Conservation (phyloP, 352 stramenopile species). For the Peronospora destructor region DNA sequence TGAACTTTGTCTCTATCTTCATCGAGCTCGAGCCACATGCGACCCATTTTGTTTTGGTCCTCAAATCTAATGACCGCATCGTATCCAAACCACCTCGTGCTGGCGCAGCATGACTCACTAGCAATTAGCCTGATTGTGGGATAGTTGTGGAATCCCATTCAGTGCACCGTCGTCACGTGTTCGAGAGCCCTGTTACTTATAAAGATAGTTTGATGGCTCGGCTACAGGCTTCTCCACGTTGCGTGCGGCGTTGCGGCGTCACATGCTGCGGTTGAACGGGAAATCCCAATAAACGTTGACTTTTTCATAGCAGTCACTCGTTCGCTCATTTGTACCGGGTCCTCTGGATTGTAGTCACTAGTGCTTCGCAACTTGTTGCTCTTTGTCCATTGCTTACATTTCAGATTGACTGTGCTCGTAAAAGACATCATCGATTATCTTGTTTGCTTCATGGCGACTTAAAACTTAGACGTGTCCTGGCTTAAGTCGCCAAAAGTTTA, state of each 20-base stretch:
- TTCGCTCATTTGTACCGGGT: conserved; percentile 5
- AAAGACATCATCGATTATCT: conserved; percentile 14
- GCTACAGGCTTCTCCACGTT: no score
- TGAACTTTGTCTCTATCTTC: no score
- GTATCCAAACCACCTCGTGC: no score
- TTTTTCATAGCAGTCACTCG: conserved; percentile 11
- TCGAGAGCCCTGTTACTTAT: no score
- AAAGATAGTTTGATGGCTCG: no score
- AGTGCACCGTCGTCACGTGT: no score
- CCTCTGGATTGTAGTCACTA: not conserved
- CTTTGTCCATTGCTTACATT: conserved; percentile 1
- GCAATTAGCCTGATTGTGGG: no score
- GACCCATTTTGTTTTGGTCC: no score
- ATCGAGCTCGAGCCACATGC: no score
- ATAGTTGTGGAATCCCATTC: no score
- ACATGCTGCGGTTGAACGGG: not conserved
- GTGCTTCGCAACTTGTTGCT: not conserved
- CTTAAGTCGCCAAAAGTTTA: conserved; percentile 81
- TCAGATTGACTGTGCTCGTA: conserved; percentile 1
- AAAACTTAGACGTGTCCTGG: conserved; percentile 29
- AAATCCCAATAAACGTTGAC: conserved; percentile 9
- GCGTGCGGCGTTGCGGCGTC: not conserved
- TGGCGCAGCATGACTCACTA: no score
- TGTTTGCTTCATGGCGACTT: not conserved
- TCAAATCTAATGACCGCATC: no score